A percentile compares a stretch with the other conserved stretches of the same genome.
These are phyloP conservation scores for Cadophora luteo-olivacea DNA, from an alignment of 2,329 filamentous ascomycete species.

Conservation along the genomic window DNA sequence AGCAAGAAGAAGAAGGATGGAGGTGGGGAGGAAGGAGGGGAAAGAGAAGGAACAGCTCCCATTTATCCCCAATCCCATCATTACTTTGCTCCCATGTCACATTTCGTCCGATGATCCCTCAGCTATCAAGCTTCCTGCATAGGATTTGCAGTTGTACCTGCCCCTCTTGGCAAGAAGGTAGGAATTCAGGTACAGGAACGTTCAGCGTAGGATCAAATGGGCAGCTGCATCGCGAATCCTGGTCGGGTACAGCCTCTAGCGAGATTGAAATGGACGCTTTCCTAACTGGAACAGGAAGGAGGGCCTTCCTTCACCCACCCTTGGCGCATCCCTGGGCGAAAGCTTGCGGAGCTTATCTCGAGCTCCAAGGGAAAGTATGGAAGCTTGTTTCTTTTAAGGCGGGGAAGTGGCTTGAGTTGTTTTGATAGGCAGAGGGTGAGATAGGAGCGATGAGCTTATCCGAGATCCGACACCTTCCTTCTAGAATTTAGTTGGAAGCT, in stretches of 20 bases:
- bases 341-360: constrained; percentile 2
- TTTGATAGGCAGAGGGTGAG: background rate
- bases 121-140: background rate
- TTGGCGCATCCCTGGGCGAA: constrained; percentile 1
- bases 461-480: background rate
- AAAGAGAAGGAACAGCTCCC: background rate
- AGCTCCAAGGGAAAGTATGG: background rate
- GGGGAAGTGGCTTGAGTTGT: background rate
- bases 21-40: background rate
- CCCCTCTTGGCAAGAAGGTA: constrained; percentile 5
- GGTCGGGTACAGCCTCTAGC: background rate
- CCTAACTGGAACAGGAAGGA: background rate
- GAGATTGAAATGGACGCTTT: background rate
- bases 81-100: background rate
- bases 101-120: background rate
- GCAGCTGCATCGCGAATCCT: background rate
- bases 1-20: background rate
- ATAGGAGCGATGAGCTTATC: background rate
- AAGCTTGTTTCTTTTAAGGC: background rate
- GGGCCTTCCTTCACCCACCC: background rate
- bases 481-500: background rate
- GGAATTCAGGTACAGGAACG: constrained; percentile 3
- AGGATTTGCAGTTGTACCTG: constrained; percentile 5
- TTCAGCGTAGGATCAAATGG: background rate
- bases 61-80: background rate